Conservation (phyloP, 129 eudicot species). For the Heracleum sosnowskyi region DNA sequence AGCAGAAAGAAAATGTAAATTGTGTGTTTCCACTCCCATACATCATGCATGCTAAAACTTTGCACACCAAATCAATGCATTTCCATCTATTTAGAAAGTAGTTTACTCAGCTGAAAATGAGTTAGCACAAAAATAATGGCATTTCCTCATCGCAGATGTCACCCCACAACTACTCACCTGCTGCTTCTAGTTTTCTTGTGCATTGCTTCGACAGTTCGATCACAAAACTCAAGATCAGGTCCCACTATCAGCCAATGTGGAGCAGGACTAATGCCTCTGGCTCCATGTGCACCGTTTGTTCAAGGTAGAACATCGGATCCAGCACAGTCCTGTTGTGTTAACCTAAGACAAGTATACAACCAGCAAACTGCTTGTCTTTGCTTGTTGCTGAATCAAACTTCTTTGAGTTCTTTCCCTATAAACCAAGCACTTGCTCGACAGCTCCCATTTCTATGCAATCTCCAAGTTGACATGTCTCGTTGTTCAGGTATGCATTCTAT, state of each 20-base stretch:
- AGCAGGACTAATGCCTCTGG: conserved; percentile 22
- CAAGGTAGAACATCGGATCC: conserved; percentile 35
- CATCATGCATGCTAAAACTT: conserved; percentile 15
- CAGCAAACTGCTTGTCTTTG: conserved; percentile 35
- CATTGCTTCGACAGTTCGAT: conserved; percentile 7
- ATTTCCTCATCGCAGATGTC: not conserved
- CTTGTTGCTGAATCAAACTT: conserved; percentile 32
- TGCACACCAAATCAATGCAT: conserved; percentile 19
- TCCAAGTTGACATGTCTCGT: conserved; percentile 18
- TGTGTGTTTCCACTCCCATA: conserved; percentile 13
- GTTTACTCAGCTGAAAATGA: not conserved
- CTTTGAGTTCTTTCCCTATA: conserved; percentile 34
- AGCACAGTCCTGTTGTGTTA: conserved; percentile 26
- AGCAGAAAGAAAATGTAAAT: not conserved
- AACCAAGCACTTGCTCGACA: conserved; percentile 40
- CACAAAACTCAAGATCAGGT: conserved; percentile 16
- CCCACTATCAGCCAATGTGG: conserved; percentile 30
- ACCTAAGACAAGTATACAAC: conserved; percentile 24
- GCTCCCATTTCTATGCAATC: conserved; percentile 35
- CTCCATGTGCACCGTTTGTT: conserved; percentile 42
- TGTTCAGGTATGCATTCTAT: conserved; percentile 23
- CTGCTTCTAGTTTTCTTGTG: conserved; percentile 13
- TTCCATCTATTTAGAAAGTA: conserved; percentile 13
- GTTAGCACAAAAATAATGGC: conserved; percentile 2
- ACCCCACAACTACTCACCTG: not conserved